Evolutionary conservation across 2,329 filamentous ascomycete genomes (phyloP), one percentile per base, ranked within the genome.

Genomic region (Exophiala calicioides): DNA sequence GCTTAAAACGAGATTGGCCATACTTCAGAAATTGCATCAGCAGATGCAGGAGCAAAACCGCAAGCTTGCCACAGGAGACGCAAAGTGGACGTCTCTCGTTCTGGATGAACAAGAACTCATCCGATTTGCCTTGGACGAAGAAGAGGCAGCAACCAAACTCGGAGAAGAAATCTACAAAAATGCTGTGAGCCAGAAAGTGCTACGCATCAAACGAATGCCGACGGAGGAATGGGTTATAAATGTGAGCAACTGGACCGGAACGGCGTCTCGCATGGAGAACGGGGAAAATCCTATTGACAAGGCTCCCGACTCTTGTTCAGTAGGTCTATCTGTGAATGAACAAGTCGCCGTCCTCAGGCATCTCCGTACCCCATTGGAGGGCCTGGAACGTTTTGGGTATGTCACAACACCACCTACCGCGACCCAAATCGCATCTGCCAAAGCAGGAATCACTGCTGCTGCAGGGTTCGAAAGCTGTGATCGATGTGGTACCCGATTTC

Each of bases 401-500:
- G 82, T 96, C 16, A 79, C 84, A 0, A 69, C 65, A 3, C 69
- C 83, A 1, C 90, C 90, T 0, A 78, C 79, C 0, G 71, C 78
- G 1, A 75, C 77, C 5, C 85, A 88, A 13, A 79, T 96, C 13
- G 71, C 78, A 40, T 75, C 78, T 39, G 85, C 88, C 0, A 79
- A 73, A 24, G 75, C 78, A 32, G 88, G 83, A 0, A 75, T 88
- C 0, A 73, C 80, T 36, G 75, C 81, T 5, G 80, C 85, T 9
- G 78, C 81, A 41, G 88, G 88, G 36, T 95, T 85, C 77, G 93
- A 98, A 68, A 77, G 82, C 38, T 98, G 93, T 60, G 90, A 95
- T 61, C 84, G 93, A 15, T 98, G 93, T 67, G 77, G 77, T 31
- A 82, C 82, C 24, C 83, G 91, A 16, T 98, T 98, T 61, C 88